Evolutionary conservation across 306 rosid genomes (phyloP), one percentile per base, ranked within the genome.

Genomic region (Canavalia ensiformis): DNA sequence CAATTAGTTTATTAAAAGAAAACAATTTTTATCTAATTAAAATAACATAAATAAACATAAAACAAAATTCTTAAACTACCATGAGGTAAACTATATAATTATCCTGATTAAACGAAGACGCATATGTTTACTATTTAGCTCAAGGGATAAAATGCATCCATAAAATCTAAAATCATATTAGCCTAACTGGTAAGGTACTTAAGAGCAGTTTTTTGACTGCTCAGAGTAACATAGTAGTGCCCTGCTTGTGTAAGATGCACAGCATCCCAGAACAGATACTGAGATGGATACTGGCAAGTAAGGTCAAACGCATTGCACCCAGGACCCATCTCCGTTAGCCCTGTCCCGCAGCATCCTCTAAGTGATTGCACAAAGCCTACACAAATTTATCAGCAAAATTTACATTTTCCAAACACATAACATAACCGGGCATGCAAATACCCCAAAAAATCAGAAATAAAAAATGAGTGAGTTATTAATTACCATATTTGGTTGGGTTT

Each of bases 281-380:
- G 79, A 0, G 90, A 85, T 28, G 90, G 18, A 72, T 88, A 86
- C 0, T 44, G 37, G 59, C 92, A 88, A 46, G 78, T 85, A 28
- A 28, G 58, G 10, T 70, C 83, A 58, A 49, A 11, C 62, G 2
- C 45, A 35, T 78, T 49, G 77, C 90, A 87, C 9, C 84, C 12
- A 11, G 82, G 87, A 54, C 87, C 90, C 56, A 73, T 4, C 83
- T 87, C 90, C 35, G 83, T 1, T 5, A 52, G 9, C 50, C 94
- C 91, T 37, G 94, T 87, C 45, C 88, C 94, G 70, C 90, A 88
- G 65, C 91, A 90, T 80, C 87, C 89, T 80, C 60, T 39, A 56
- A 31, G 75, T 39, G 84, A 77, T 37, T 54, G 35, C 4, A 0
- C 18, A 70, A 88, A 82, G 2, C 91, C 92, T 88, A 47, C 25